Evolutionary conservation across 2,329 filamentous ascomycete species (phyloP).

Genomic region (Beauveria brongniartii): DNA sequence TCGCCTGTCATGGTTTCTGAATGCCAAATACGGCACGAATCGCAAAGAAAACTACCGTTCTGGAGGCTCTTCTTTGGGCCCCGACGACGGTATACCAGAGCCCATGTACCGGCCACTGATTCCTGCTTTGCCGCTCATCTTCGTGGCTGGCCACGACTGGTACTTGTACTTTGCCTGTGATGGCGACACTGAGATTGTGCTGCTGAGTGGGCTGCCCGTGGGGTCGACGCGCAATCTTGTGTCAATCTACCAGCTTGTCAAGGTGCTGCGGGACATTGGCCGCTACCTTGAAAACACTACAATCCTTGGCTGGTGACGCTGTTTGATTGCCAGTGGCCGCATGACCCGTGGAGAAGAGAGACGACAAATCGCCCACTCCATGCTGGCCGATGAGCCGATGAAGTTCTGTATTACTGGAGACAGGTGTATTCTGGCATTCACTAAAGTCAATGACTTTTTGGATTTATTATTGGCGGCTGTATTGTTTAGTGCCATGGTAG

Average conservation of each 20-base stretch:
- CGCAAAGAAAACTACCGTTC: neutral
- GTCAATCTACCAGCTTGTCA: neutral
- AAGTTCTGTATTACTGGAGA: too few species aligned
- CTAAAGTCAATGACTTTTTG: too few species aligned
- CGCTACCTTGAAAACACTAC: neutral
- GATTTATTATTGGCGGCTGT: too few species aligned
- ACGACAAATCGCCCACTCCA: too few species aligned
- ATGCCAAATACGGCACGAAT: neutral
- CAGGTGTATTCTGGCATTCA: too few species aligned
- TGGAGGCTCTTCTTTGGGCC: too few species aligned
- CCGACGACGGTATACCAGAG: neutral
- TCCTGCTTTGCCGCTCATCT: neutral
- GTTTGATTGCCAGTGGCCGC: neutral
- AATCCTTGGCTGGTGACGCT: neutral
- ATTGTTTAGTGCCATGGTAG: too few species aligned
- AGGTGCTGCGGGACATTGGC: neutral
- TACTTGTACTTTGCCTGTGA: neutral
- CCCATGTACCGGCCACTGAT: neutral
- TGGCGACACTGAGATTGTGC: neutral
- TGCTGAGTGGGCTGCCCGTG: neutral
- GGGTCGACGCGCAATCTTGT: neutral
- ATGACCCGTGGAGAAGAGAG: neutral
- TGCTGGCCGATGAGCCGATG: too few species aligned
- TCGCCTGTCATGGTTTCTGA: neutral
- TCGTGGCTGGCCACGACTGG: neutral